Evolutionary conservation across 768 basidiomycete species (phyloP).

Genomic region (Boletus rubescentipes): DNA sequence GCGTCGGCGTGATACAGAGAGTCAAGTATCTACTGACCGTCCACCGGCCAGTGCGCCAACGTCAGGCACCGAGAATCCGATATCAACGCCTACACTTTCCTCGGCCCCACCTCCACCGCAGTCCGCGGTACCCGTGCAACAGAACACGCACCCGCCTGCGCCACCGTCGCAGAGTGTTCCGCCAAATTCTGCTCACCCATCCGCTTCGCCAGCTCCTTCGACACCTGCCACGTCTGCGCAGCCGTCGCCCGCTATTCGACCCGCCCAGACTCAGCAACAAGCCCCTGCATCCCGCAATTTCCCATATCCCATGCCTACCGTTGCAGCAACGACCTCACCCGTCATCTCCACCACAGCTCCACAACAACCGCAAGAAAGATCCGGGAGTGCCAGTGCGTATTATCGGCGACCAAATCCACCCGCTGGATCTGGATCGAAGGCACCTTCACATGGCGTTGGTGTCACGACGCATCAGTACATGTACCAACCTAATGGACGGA

Average conservation of each 20-base stretch:
- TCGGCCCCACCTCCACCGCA: slow-evolving; percentile 30
- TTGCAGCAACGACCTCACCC: slow-evolving; percentile 61
- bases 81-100: slow-evolving; percentile 13
- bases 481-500: slow-evolving; percentile 45
- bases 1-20: slow-evolving; percentile 50
- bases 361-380: slow-evolving; percentile 38
- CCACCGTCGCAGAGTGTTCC: slow-evolving; percentile 32
- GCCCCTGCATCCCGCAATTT: slow-evolving; percentile 30
- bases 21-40: slow-evolving; percentile 28
- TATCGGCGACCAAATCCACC: slow-evolving; percentile 48
- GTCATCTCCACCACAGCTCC: slow-evolving; percentile 43
- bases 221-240: slow-evolving; percentile 34
- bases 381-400: slow-evolving; percentile 42
- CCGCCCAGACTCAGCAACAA: slow-evolving; percentile 33
- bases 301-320: slow-evolving; percentile 75
- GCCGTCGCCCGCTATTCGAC: slow-evolving; percentile 35
- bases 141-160: slow-evolving; percentile 31
- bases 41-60: slow-evolving; percentile 22
- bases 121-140: slow-evolving; percentile 16
- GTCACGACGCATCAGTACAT: slow-evolving; percentile 42
- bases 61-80: slow-evolving; percentile 19
- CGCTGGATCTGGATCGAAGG: slow-evolving; percentile 22
- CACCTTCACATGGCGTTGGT: slow-evolving; percentile 22
- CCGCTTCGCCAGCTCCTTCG: slow-evolving; percentile 35
- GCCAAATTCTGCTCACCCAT: slow-evolving; percentile 25